These are phyloP conservation scores for Rhodotorula taiwanensis DNA, from an alignment of 768 basidiomycete genomes.

Conservation along the genomic window DNA sequence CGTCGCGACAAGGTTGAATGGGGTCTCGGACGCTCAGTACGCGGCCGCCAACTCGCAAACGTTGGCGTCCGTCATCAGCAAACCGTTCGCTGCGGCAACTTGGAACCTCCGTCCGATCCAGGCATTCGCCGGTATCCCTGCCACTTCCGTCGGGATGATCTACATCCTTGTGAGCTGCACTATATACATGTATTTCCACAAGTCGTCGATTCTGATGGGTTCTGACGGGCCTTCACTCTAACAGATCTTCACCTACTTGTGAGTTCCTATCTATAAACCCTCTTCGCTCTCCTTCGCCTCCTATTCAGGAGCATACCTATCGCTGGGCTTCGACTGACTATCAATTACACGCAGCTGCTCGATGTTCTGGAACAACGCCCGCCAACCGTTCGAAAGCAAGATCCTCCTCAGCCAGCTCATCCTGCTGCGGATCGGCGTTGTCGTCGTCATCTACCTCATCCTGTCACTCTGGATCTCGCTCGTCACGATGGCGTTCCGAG, in stretches of 20 bases:
- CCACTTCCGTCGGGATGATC: constrained; percentile 17
- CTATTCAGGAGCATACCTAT: too few relatives aligned
- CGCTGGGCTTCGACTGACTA: too few relatives aligned
- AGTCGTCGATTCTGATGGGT: constrained; percentile 36
- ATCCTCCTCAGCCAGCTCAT: constrained; percentile 10
- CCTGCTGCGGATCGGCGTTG: constrained; percentile 10
- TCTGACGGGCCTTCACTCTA: not conserved
- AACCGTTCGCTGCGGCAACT: constrained; percentile 40
- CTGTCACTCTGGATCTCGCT: constrained; percentile 37
- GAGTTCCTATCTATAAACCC: not conserved
- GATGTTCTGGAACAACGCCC: constrained; percentile 8
- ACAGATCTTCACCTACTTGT: constrained; percentile 45
- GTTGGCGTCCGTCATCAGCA: constrained; percentile 26
- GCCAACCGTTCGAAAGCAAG: constrained; percentile 4
- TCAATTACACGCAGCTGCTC: not conserved
- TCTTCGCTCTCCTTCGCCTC: too few relatives aligned
- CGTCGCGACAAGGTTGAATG: not conserved
- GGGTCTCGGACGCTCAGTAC: not conserved
- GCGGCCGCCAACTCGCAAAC: constrained; percentile 1
- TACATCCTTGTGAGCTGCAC: constrained; percentile 4
- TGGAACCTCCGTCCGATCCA: constrained; percentile 44
- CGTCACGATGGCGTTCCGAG: constrained; percentile 43
- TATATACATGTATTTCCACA: too few relatives aligned
- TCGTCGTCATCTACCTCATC: constrained; percentile 13
- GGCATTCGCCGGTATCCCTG: constrained; percentile 40